These are phyloP conservation scores for Atkinsonella texensis DNA, from an alignment of 2,329 filamentous ascomycete species.

Conservation along the genomic window DNA sequence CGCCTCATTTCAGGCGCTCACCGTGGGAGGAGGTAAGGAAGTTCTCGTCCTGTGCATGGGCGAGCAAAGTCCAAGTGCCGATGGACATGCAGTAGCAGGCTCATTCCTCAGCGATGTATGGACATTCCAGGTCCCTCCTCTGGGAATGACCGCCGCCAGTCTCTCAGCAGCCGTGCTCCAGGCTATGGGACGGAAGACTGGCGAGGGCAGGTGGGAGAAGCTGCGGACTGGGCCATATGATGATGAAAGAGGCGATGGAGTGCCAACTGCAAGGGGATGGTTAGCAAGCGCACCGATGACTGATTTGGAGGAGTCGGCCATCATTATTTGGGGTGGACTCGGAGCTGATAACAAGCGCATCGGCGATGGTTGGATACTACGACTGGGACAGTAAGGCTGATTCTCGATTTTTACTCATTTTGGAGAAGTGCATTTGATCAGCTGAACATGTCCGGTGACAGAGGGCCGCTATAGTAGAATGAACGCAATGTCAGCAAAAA, in stretches of 20 bases:
- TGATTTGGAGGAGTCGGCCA: conserved; percentile 45
- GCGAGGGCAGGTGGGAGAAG: conserved; percentile 46
- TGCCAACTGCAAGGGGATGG: conserved; percentile 44
- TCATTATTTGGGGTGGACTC: conserved; percentile 51
- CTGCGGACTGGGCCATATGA: conserved; percentile 37
- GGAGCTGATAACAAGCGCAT: conserved; percentile 37
- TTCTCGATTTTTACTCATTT: neutral
- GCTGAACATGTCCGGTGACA: too few species aligned
- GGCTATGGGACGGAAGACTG: conserved; percentile 38
- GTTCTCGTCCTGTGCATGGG: conserved; percentile 52
- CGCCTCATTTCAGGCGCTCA: conserved; percentile 41
- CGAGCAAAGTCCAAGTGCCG: conserved; percentile 36
- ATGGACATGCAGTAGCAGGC: conserved; percentile 38
- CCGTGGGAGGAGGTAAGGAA: conserved; percentile 46
- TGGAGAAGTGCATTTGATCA: too few species aligned
- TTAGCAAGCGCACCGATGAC: conserved; percentile 43
- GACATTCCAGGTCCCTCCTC: conserved; percentile 48
- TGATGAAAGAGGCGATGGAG: conserved; percentile 34
- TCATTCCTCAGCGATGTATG: conserved; percentile 49
- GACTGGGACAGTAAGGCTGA: conserved; percentile 27
- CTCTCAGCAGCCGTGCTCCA: conserved; percentile 43
- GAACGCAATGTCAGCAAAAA: too few species aligned
- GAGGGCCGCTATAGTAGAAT: too few species aligned
- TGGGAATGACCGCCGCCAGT: conserved; percentile 41
- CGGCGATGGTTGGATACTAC: conserved; percentile 53